A percentile compares a stretch with the other conserved stretches of the same genome.
Conservation (phyloP, 1,284 basidiomycete genomes). For the Ganoderma sp. region DNA sequence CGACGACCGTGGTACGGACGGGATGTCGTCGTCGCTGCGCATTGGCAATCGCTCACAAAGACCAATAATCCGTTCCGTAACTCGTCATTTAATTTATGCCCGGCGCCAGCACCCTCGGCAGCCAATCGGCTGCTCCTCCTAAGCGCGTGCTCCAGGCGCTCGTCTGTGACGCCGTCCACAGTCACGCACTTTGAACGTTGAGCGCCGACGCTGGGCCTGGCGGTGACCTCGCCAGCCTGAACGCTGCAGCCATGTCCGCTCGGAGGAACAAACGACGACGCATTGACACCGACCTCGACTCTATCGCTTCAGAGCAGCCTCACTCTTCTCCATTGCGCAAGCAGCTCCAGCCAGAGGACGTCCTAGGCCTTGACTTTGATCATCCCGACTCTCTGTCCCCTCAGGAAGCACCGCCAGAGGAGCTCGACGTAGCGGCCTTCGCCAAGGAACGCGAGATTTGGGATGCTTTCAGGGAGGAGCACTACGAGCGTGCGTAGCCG, state of each 20-base stretch:
- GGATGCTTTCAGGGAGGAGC: conserved; percentile 80
- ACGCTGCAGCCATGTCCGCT: conserved; percentile 13
- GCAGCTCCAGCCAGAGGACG: not conserved
- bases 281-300: conserved; percentile 9
- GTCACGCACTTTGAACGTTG: too few species aligned
- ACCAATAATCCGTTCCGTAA: too few species aligned
- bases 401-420: conserved; percentile 14
- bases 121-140: too few species aligned
- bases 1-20: too few species aligned
- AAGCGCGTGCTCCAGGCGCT: too few species aligned
- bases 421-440: conserved; percentile 37
- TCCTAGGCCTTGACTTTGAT: not conserved
- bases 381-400: not conserved
- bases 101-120: too few species aligned
- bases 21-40: too few species aligned
- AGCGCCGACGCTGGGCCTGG: too few species aligned
- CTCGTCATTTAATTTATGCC: too few species aligned
- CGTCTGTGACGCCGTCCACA: too few species aligned
- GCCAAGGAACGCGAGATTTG: conserved; percentile 70
- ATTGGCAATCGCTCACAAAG: too few species aligned
- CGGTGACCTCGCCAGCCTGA: not conserved
- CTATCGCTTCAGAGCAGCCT: conserved; percentile 1
- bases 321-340: conserved; percentile 2
- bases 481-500: conserved; percentile 64
- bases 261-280: conserved; percentile 21